These are phyloP conservation scores for Stipa capillata DNA, from an alignment of 176 grass and related monocot species.

Conservation along the genomic window DNA sequence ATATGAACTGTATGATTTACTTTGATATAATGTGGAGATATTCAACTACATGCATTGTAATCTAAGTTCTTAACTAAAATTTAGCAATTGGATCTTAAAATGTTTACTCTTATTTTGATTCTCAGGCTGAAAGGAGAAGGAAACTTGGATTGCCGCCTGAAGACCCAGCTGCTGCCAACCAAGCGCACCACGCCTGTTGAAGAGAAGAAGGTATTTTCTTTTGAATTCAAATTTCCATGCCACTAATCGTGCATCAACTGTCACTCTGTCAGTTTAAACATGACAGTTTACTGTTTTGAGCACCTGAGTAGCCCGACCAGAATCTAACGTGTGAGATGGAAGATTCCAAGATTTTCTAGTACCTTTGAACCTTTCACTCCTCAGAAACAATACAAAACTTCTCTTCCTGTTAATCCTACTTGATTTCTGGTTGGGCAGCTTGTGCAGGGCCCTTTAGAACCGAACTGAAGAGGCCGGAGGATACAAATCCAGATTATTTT, in stretches of 20 bases:
- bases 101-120: background rate
- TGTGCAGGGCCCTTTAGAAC: background rate
- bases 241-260: background rate
- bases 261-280: constrained; percentile 5
- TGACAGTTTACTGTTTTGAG: background rate
- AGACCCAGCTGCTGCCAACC: constrained; percentile 70
- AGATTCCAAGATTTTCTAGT: background rate
- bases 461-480: background rate
- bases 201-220: constrained; percentile 82
- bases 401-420: background rate
- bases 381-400: background rate
- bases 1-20: background rate
- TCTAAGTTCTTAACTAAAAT: background rate
- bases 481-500: constrained; percentile 18
- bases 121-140: constrained; percentile 92
- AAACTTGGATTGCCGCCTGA: constrained; percentile 92
- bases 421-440: background rate
- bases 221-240: background rate
- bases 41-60: background rate
- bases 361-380: background rate
- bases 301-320: background rate
- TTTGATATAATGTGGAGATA: background rate
- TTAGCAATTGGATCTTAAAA: background rate
- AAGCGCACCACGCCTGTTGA: constrained; percentile 54
- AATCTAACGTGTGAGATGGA: background rate